These are phyloP conservation scores for Neurospora sp. DNA, from an alignment of 495 filamentous ascomycete species.

Conservation along the genomic window DNA sequence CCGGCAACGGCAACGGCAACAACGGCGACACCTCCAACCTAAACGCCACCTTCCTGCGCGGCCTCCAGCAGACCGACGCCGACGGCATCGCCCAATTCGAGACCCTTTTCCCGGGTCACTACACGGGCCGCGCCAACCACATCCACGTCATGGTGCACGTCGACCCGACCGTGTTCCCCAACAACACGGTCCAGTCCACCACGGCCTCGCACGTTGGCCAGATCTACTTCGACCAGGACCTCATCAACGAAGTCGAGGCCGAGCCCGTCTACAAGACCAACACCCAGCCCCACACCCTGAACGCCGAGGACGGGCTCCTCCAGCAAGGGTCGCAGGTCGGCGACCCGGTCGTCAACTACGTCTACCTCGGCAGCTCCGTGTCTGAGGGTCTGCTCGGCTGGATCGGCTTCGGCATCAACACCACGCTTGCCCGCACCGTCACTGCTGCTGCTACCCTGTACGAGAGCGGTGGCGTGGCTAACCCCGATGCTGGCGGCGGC, in stretches of 20 bases:
- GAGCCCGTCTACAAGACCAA: constrained; percentile 47
- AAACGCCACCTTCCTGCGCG: constrained; percentile 40
- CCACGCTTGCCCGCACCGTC: constrained; percentile 6
- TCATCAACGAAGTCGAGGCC: constrained; percentile 45
- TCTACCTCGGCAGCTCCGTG: constrained; percentile 42
- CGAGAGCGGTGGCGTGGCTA: constrained; percentile 16
- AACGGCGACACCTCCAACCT: neutral
- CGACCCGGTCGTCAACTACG: constrained; percentile 47
- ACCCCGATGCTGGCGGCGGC: constrained; percentile 4
- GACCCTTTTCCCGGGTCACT: constrained; percentile 48
- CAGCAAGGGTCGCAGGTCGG: constrained; percentile 30
- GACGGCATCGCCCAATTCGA: constrained; percentile 42
- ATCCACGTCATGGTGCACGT: constrained; percentile 37
- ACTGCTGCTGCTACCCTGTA: constrained; percentile 4
- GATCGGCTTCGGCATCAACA: constrained; percentile 46
- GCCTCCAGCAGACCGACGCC: constrained; percentile 35
- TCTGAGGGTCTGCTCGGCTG: constrained; percentile 46
- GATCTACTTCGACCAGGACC: constrained; percentile 52
- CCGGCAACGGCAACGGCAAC: neutral
- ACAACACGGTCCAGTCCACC: constrained; percentile 37
- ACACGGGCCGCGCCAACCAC: constrained; percentile 37
- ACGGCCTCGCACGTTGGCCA: constrained; percentile 48
- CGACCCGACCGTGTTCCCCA: constrained; percentile 31
- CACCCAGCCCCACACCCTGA: constrained; percentile 39
- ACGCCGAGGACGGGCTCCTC: constrained; percentile 37